Evolutionary conservation across 305 asterid species (phyloP), one percentile per base, ranked within the genome.

Genomic region (Fraxinus dipetala): DNA sequence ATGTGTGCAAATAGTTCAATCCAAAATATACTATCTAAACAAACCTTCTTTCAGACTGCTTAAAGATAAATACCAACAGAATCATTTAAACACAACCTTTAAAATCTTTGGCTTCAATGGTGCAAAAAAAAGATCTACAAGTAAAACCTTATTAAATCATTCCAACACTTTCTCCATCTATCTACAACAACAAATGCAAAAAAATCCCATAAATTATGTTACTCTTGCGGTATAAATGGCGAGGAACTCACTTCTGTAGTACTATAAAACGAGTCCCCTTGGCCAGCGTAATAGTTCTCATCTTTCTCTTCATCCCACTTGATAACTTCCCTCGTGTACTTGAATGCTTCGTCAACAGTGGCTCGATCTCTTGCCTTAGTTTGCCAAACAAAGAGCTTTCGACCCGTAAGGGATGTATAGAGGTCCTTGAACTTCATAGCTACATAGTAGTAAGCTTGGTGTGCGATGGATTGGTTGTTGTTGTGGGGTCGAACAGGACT

Each of bases 361-460:
- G 84, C 79, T 32, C 97, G 83, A 9, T 95, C 99, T 34, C 98
- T 87, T 0, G 99, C 99, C 80, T 88, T 87, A 0, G 97, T 87
- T 79, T 95, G 99, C 95, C 96, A 93, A 20, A 94, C 99, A 48
- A 95, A 95, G 31, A 95, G 92, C 85, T 94, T 95, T 24, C 91
- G 87, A 28, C 88, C 89, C 0, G 98, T 92, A 31, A 93, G 85
- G 9, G 97, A 88, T 22, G 93, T 89, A 10, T 94, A 95, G 8
- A 94, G 88, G 43, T 94, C 97, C 87, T 95, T 95, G 89, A 94
- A 95, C 94, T 92, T 93, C 97, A 94, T 93, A 20, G 99, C 99
- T 0, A 95, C 79, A 40, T 91, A 95, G 92, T 91, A 95, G 87
- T 91, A 95, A 6, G 97, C 97, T 74, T 95, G 99, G 56, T 92